Evolutionary conservation across 805 yeast genomes (phyloP), one percentile per base, ranked within the genome.

Genomic region (Pichia membranifaciens): DNA sequence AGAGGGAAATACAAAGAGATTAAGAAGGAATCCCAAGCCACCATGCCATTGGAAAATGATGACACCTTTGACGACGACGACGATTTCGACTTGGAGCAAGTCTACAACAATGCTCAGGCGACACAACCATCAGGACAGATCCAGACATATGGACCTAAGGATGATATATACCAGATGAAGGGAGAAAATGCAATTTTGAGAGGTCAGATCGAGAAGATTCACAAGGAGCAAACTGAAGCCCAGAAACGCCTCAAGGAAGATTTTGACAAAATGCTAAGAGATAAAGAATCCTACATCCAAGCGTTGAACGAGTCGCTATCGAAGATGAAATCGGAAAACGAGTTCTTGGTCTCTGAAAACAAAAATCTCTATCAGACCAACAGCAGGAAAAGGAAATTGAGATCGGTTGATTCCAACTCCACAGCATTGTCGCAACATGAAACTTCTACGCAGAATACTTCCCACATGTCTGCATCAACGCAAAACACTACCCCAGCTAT

Each of bases 181-280:
- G 97, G 97, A 2, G 96, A 90, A 58, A 81, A 86, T 33, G 81
- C 93, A 13, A 81, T 89, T 32, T 69, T 90, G 16, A 70, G 95
- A 46, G 78, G 82, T 9, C 87, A 81, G 55, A 65, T 85, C 18
- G 66, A 73, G 18, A 72, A 74, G 37, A 51, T 76, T 3, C 76
- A 74, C 43, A 58, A 58, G 22, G 64, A 62, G 5, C 61, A 64
- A 18, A 60, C 59, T 5, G 55, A 63, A 1, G 75, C 74, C 48
- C 56, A 73, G 25, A 66, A 62, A 15, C 63, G 67, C 13, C 49
- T 79, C 44, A 70, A 69, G 47, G 56, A 56, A 8, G 58, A 57
- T 20, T 66, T 48, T 43, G 38, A 50, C 2, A 25, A 38, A 4
- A 37, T 56, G 20, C 25, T 66, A 20, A 43, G 50, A 8, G 61